Evolutionary conservation across 768 basidiomycete genomes (phyloP).

Genomic region (Amanita polypyramis): DNA sequence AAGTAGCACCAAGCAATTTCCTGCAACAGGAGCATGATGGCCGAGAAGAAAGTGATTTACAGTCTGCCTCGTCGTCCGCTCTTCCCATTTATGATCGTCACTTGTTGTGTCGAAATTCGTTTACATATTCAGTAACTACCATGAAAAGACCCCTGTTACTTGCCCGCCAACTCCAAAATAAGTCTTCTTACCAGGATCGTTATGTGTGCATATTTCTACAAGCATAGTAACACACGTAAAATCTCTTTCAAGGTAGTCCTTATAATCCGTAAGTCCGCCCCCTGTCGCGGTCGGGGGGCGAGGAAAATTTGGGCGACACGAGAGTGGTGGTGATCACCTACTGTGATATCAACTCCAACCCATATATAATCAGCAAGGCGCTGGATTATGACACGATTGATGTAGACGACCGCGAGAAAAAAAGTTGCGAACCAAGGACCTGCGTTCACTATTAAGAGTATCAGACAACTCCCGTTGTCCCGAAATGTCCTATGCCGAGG

Average conservation of each 20-base stretch:
- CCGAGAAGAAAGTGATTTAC: no score
- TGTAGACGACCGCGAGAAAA: conserved; percentile 9
- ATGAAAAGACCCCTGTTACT: no score
- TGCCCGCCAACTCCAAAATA: no score
- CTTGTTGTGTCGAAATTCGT: no score
- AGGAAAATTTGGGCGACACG: not conserved
- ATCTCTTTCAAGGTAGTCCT: not conserved
- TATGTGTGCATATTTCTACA: conserved; percentile 7
- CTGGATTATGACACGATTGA: conserved; percentile 5
- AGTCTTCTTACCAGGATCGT: not conserved
- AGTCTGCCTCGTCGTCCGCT: no score
- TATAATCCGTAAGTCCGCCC: not conserved
- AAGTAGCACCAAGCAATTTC: conserved; percentile 92
- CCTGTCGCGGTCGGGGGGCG: not conserved
- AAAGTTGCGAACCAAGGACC: conserved; percentile 13
- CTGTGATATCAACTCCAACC: conserved; percentile 2
- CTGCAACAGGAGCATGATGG: no score
- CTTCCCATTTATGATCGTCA: no score
- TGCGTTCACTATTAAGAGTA: conserved; percentile 11
- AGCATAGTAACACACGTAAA: conserved; percentile 14
- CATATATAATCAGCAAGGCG: conserved; percentile 7
- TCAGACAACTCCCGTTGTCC: conserved; percentile 15
- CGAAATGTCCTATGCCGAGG: conserved; percentile 4
- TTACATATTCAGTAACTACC: no score
- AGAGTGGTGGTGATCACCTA: not conserved